These are phyloP conservation scores for Nepenthes mirabilis DNA, from an alignment of 148 eudicot species.

Conservation along the genomic window DNA sequence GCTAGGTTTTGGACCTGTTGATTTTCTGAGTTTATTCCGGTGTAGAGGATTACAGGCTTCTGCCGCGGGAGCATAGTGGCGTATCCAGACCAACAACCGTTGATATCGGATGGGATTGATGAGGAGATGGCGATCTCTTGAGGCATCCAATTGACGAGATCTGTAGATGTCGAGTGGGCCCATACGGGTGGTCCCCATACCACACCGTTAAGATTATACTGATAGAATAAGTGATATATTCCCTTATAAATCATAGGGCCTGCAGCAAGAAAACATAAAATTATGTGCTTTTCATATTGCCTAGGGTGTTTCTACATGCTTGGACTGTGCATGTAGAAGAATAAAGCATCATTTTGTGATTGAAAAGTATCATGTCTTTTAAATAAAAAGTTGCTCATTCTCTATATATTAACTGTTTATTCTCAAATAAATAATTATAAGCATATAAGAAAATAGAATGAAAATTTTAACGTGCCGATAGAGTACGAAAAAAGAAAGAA, in stretches of 20 bases:
- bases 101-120: slow-evolving; percentile 21
- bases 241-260: slow-evolving; percentile 72
- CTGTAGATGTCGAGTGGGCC: slow-evolving; percentile 65
- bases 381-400: too few species aligned
- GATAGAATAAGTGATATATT: slow-evolving; percentile 66
- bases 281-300: too few species aligned
- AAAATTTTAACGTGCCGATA: too few species aligned
- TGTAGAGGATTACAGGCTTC: slow-evolving; percentile 47
- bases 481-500: too few species aligned
- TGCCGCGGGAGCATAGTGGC: slow-evolving; percentile 38
- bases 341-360: too few species aligned
- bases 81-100: slow-evolving; percentile 72
- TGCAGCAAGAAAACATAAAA: slow-evolving; percentile 5
- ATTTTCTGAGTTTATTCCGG: slow-evolving; percentile 28
- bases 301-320: too few species aligned
- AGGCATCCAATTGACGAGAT: slow-evolving; percentile 63
- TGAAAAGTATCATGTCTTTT: too few species aligned
- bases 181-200: slow-evolving; percentile 50
- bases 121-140: slow-evolving; percentile 37
- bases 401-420: too few species aligned
- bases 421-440: too few species aligned
- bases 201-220: slow-evolving; percentile 49
- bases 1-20: slow-evolving; percentile 61
- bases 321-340: too few species aligned
- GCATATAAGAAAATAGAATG: too few species aligned